phyloP scores from a whole-genome alignment of 805 yeast species.

The Wickerhamomyces alni region DNA sequence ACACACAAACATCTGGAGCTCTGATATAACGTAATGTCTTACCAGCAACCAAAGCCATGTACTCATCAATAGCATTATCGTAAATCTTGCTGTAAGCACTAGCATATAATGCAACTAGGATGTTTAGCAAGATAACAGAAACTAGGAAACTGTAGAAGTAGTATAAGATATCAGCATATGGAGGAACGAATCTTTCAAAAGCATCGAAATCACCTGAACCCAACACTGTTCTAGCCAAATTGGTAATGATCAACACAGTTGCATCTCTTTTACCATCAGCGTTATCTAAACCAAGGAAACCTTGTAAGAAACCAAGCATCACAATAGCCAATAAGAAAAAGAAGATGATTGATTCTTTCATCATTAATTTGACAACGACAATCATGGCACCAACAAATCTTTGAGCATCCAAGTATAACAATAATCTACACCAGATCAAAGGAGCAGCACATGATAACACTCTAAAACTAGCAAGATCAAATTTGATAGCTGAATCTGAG shows the following conservation, averaged over 20 bases:
- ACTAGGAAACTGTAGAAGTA: conserved; percentile 74
- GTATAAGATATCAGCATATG: conserved; percentile 77
- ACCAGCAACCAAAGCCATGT: conserved; percentile 76
- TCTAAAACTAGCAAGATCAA: conserved; percentile 60
- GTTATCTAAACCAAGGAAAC: conserved; percentile 79
- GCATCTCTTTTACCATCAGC: conserved; percentile 82
- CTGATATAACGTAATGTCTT: conserved; percentile 79
- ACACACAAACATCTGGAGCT: conserved; percentile 84
- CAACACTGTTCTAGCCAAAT: conserved; percentile 64
- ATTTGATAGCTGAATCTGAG: conserved; percentile 21
- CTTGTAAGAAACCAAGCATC: conserved; percentile 78
- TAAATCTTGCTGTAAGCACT: conserved; percentile 78
- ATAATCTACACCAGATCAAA: conserved; percentile 75
- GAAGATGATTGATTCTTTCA: conserved; percentile 81
- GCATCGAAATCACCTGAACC: conserved; percentile 71
- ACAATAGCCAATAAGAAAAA: conserved; percentile 68
- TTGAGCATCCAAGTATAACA: conserved; percentile 72
- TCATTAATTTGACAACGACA: conserved; percentile 77
- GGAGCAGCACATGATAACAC: conserved; percentile 79
- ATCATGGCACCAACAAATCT: conserved; percentile 85
- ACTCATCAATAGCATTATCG: conserved; percentile 80
- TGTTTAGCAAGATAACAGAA: conserved; percentile 70
- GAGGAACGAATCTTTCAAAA: conserved; percentile 70
- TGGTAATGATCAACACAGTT: conserved; percentile 54
- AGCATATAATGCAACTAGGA: conserved; percentile 78